Base-by-base conservation (phyloP, 192 early-diverging fungal species). In the Diversispora eburnea region DNA sequence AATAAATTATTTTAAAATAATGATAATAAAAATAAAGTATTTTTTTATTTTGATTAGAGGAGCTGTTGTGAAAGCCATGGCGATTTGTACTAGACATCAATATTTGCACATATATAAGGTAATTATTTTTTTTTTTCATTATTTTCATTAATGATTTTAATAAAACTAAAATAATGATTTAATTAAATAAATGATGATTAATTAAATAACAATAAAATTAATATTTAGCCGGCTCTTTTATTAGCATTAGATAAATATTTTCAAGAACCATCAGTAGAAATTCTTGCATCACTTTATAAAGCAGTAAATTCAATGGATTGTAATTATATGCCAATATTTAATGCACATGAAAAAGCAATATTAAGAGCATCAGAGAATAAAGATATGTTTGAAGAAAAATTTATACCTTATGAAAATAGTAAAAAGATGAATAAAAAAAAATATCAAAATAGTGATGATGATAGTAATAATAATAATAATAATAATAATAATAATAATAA, bases 241-340 rank as follows among this genome's bases (percentile, higher is more conserved):
- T 82, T 95, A 70, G 95, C 95, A 0, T 84, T 98, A 67, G 94
- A 98, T 77, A 92, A 93, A 72, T 98, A 95, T 79, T 95, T 95
- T 78, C 84, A 87, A 58, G 83, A 83, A 58, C 92, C 92, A 22
- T 85, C 87, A 2, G 82, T 91, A 39, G 87, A 86, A 58, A 89
- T 92, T 42, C 79, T 98, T 7, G 91, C 87, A 52, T 84, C 90
- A 45, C 82, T 98, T 8, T 97, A 90, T 78, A 82, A 89, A 52
- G 84, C 93, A 3, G 89, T 94, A 43, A 96, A 96, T 79, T 82
- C 86, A 42, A 92, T 94, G 91, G 92, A 96, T 76, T 80, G 95
- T 15, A 82, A 87, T 13, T 76, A 77, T 51, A 90, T 97, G 79
- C 96, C 96, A 42, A 84, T 82, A 25, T 84, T 98, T 41, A 88